These are phyloP conservation scores for Epichloe scottii DNA, from an alignment of 2,329 filamentous ascomycete species.

Conservation along the genomic window DNA sequence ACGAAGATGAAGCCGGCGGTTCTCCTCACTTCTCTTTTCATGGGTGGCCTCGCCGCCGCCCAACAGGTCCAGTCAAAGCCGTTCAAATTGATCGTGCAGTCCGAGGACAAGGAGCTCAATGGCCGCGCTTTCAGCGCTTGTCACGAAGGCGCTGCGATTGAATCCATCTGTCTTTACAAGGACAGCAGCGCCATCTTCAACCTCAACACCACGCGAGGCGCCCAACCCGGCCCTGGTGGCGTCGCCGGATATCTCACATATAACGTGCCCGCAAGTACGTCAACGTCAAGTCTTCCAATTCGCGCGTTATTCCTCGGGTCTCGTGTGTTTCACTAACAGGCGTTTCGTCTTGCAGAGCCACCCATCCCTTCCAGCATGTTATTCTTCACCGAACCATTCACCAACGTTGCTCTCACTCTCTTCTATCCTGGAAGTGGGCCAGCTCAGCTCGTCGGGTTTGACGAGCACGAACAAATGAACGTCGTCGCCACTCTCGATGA, in stretches of 20 bases:
- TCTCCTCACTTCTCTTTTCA: too few species aligned
- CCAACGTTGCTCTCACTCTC: constrained; percentile 11
- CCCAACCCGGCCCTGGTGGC: constrained; percentile 3
- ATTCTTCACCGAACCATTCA: constrained; percentile 7
- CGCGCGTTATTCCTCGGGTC: too few species aligned
- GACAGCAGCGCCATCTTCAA: constrained; percentile 1
- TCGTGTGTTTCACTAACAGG: too few species aligned
- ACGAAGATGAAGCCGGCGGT: too few species aligned
- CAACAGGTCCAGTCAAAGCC: constrained; percentile 11
- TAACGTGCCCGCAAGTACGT: constrained; percentile 5
- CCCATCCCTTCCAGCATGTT: constrained; percentile 5
- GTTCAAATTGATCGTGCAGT: constrained; percentile 10
- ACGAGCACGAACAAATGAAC: constrained; percentile 6
- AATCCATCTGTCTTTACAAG: constrained; percentile 9
- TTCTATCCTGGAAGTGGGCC: constrained; percentile 9
- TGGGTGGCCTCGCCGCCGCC: constrained; percentile 3
- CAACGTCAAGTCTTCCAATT: neutral
- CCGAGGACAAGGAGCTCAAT: constrained; percentile 8
- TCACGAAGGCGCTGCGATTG: constrained; percentile 12
- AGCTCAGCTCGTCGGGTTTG: constrained; percentile 14
- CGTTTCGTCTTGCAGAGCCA: neutral
- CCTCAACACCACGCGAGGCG: constrained; percentile 10
- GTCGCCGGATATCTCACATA: constrained; percentile 6
- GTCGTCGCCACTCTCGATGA: constrained; percentile 11
- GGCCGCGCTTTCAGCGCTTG: constrained; percentile 8